phyloP scores from a whole-genome alignment of 2,329 filamentous ascomycete species.

The Botrytis byssoidea region DNA sequence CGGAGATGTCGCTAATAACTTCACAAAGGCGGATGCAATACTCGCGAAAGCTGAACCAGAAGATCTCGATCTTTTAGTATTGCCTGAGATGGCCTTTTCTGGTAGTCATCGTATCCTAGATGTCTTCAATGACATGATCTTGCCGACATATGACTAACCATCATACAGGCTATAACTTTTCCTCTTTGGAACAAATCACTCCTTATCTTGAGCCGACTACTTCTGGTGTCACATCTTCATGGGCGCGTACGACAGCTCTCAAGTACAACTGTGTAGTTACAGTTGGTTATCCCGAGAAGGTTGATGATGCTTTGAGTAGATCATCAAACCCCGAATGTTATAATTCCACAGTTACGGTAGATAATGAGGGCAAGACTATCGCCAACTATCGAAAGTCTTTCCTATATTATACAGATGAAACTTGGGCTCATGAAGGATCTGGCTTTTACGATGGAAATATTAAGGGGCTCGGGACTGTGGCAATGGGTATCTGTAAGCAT shows the following conservation, averaged over 20 bases:
- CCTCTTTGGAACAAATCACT: conserved; percentile 62
- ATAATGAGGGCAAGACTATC: conserved; percentile 57
- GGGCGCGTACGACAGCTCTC: conserved; percentile 66
- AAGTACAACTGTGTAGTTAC: conserved; percentile 67
- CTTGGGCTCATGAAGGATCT: conserved; percentile 57
- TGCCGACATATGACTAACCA: not conserved
- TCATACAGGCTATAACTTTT: conserved; percentile 67
- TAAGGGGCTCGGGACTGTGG: conserved; percentile 49
- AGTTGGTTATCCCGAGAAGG: conserved; percentile 72
- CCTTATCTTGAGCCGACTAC: conserved; percentile 67
- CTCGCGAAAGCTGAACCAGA: conserved; percentile 52
- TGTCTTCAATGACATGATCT: not conserved
- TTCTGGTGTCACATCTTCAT: conserved; percentile 65
- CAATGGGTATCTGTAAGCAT: conserved; percentile 59
- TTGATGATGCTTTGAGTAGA: conserved; percentile 51
- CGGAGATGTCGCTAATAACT: conserved; percentile 68
- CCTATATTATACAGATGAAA: conserved; percentile 59
- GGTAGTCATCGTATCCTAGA: conserved; percentile 45
- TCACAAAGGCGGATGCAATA: conserved; percentile 64
- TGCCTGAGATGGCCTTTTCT: conserved; percentile 75
- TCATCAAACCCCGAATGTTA: conserved; percentile 53
- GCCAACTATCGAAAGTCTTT: conserved; percentile 61
- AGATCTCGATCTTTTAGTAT: conserved; percentile 66
- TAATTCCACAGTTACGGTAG: conserved; percentile 55
- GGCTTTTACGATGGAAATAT: conserved; percentile 52